Base-by-base conservation (phyloP, 768 basidiomycete genomes). In the Suillus brevipes region DNA sequence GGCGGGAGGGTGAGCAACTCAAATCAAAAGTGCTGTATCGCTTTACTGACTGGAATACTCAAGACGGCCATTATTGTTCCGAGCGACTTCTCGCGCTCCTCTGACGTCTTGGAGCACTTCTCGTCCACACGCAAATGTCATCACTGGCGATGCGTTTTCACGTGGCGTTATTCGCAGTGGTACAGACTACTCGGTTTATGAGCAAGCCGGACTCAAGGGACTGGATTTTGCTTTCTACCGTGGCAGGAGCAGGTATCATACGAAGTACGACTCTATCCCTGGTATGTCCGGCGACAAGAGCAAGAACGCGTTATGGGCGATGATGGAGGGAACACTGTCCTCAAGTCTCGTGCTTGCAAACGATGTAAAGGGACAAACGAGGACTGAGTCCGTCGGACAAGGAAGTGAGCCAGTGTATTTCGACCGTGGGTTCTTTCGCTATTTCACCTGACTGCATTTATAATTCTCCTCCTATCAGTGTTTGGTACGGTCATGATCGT, bases 171-270 rank as follows among this genome's bases (percentile, higher is more conserved):
- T 95, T 55, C 84, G 87, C 40, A 91, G 89, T 12, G 81, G 78
- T 4, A 94, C 93, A 0, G 92, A 94, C 74, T 94, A 86, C 69
- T 81, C 85, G 4, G 84, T 94, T 10, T 95, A 92, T 66, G 78
- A 81, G 28, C 74, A 79, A 28, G 74, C 72, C 45, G 85, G 83
- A 0, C 83, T 92, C 83, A 76, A 85, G 53, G 92, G 92, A 4
- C 79, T 92, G 6, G 92, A 94, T 69, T 76, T 94, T 4, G 90
- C 92, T 1, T 94, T 93, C 71, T 94, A 93, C 75, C 84, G 82
- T 65, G 86, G 86, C 1, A 82, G 92, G 50, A 87, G 89, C 66
- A 83, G 81, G 66, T 94, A 94, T 68, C 93, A 95, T 73, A 94
- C 92, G 0, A 84, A 83, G 70, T 85, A 85, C 49, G 92, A 94